Conservation (phyloP, 805 yeast genomes). For the Helenozyma baotianmanensis region DNA sequence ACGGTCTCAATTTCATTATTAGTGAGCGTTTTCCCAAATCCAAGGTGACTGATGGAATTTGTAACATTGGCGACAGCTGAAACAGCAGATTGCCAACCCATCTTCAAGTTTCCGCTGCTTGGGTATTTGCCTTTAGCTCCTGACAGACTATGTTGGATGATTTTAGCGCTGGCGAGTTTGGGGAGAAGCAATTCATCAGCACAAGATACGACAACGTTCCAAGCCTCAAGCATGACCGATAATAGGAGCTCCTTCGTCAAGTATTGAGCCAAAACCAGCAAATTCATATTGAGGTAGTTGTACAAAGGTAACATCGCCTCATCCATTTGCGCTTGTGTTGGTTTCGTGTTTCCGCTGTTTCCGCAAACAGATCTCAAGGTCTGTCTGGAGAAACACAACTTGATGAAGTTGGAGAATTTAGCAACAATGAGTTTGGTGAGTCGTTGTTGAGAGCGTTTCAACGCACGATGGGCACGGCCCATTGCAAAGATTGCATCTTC, state of each 20-base stretch:
- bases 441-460: conserved; percentile 61
- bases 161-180: conserved; percentile 47
- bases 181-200: conserved; percentile 77
- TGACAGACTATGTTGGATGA: conserved; percentile 19
- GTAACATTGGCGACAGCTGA: conserved; percentile 50
- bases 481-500: conserved; percentile 77
- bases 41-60: conserved; percentile 37
- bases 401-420: conserved; percentile 63
- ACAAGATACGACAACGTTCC: conserved; percentile 67
- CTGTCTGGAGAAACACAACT: conserved; percentile 50
- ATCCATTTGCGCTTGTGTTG: conserved; percentile 47
- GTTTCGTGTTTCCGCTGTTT: conserved; percentile 36
- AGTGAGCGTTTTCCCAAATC: conserved; percentile 53
- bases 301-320: conserved; percentile 70
- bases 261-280: conserved; percentile 56
- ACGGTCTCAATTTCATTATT: conserved; percentile 61
- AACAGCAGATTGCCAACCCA: conserved; percentile 42
- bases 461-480: conserved; percentile 67
- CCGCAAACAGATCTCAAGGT: conserved; percentile 58
- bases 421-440: conserved; percentile 67
- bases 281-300: conserved; percentile 66
- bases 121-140: conserved; percentile 15
- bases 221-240: conserved; percentile 70
- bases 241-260: conserved; percentile 52
- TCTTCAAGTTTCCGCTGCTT: conserved; percentile 5